Evolutionary conservation across 2,329 filamentous ascomycete species (phyloP).

Genomic region (Fusarium sp.): DNA sequence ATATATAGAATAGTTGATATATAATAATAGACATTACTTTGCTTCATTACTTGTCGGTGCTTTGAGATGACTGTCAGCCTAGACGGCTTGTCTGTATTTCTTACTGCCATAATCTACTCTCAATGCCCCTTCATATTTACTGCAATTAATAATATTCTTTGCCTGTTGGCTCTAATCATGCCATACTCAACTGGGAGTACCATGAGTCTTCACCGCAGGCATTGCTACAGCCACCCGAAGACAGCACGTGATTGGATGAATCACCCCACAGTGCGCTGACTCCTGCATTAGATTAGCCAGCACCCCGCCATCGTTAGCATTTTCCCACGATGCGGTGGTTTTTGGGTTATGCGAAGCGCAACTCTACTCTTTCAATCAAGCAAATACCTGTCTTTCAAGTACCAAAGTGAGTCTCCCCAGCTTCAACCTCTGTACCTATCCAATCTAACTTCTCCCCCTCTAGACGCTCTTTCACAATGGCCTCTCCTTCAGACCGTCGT

Average conservation of each 20-base stretch:
- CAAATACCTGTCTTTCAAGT: conserved; percentile 17
- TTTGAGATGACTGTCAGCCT: not conserved
- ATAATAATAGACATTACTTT: conserved; percentile 12
- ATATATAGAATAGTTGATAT: conserved; percentile 19
- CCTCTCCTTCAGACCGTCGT: conserved; percentile 59
- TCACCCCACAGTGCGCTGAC: conserved; percentile 19
- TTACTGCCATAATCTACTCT: too few relatives aligned
- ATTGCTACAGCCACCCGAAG: not conserved
- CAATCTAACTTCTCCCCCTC: not conserved
- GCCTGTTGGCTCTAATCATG: not conserved
- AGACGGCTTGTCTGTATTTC: not conserved
- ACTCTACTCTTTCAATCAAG: conserved; percentile 10
- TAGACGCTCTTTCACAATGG: conserved; percentile 41
- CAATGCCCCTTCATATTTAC: too few relatives aligned
- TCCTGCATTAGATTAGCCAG: conserved; percentile 6
- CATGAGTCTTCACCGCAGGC: not conserved
- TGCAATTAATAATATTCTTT: too few relatives aligned
- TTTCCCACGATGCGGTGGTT: conserved; percentile 35
- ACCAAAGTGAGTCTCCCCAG: not conserved
- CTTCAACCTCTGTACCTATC: accelerated
- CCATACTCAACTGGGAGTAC: not conserved
- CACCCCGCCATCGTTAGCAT: conserved; percentile 24
- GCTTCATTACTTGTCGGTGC: not conserved
- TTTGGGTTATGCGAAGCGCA: conserved; percentile 33
- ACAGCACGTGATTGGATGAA: conserved; percentile 23